Evolutionary conservation across 108 stramenopile species (phyloP).

Genomic region (Fistulifera pelliculosa): DNA sequence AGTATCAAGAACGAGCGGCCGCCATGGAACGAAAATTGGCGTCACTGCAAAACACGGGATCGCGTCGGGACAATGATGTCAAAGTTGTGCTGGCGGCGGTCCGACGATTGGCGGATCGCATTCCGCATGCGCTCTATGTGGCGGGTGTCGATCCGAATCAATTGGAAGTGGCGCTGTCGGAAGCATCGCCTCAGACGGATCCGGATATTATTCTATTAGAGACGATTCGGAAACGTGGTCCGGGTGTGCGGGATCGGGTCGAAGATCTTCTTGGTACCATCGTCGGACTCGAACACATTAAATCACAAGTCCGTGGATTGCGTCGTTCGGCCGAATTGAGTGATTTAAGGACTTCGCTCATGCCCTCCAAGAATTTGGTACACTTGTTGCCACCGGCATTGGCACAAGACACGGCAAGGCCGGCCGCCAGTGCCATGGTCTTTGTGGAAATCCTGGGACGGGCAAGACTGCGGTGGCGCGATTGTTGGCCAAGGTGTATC

Average conservation of each 20-base stretch:
- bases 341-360: conserved; percentile 70
- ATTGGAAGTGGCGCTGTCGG: conserved; percentile 77
- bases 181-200: conserved; percentile 40
- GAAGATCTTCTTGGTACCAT: conserved; percentile 77
- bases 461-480: conserved; percentile 96
- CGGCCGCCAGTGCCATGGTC: conserved; percentile 73
- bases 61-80: conserved; percentile 53
- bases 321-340: conserved; percentile 81
- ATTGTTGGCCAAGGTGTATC: conserved; percentile 81
- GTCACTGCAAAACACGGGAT: conserved; percentile 41
- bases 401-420: conserved; percentile 53
- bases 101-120: conserved; percentile 74
- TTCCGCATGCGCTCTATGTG: conserved; percentile 77
- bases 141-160: conserved; percentile 85
- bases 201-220: conserved; percentile 58
- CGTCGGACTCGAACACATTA: conserved; percentile 83
- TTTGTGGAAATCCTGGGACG: conserved; percentile 91
- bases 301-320: conserved; percentile 77
- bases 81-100: conserved; percentile 72
- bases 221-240: conserved; percentile 45
- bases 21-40: conserved; percentile 63
- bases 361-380: conserved; percentile 39
- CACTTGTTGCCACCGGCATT: conserved; percentile 42
- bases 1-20: conserved; percentile 64
- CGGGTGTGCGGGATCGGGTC: conserved; percentile 55